These are phyloP conservation scores for Ceriops tagal DNA, from an alignment of 345 rosid genomes.

Conservation along the genomic window DNA sequence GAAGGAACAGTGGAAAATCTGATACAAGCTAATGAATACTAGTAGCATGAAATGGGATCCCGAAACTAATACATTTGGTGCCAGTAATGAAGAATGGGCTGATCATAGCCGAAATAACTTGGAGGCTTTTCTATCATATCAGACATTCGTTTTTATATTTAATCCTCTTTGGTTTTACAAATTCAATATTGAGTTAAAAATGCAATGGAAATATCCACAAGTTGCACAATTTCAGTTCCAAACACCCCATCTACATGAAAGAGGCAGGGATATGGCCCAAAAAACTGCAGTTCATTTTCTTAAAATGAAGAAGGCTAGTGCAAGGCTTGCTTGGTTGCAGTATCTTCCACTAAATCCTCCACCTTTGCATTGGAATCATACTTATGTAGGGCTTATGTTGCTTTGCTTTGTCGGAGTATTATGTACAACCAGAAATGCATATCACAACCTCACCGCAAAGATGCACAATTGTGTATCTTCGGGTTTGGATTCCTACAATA, in stretches of 20 bases:
- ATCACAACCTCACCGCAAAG: no score
- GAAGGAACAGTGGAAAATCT: slow-evolving; percentile 47
- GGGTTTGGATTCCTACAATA: no score
- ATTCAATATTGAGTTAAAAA: no score
- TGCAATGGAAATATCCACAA: slow-evolving; percentile 37
- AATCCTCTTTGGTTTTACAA: slow-evolving; percentile 1
- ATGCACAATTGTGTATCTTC: no score
- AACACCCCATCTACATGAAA: slow-evolving; percentile 1
- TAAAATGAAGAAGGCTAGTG: slow-evolving; percentile 38
- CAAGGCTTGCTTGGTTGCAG: slow-evolving; percentile 45
- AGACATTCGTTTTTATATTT: no score
- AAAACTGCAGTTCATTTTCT: slow-evolving; percentile 20
- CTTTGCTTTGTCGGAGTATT: no score
- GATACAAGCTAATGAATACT: slow-evolving; percentile 38
- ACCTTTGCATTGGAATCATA: neutral
- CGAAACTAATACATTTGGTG: slow-evolving; percentile 30
- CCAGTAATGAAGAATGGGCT: slow-evolving; percentile 45
- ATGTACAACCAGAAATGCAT: no score
- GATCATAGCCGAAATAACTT: slow-evolving; percentile 6
- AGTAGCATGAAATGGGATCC: slow-evolving; percentile 49
- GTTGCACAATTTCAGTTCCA: slow-evolving; percentile 40
- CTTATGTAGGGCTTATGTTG: neutral
- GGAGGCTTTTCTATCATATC: neutral
- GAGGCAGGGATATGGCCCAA: no score
- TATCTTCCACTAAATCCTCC: slow-evolving; percentile 31